Conservation (phyloP, 495 filamentous ascomycete species). For the Cercophora newfieldiana region DNA sequence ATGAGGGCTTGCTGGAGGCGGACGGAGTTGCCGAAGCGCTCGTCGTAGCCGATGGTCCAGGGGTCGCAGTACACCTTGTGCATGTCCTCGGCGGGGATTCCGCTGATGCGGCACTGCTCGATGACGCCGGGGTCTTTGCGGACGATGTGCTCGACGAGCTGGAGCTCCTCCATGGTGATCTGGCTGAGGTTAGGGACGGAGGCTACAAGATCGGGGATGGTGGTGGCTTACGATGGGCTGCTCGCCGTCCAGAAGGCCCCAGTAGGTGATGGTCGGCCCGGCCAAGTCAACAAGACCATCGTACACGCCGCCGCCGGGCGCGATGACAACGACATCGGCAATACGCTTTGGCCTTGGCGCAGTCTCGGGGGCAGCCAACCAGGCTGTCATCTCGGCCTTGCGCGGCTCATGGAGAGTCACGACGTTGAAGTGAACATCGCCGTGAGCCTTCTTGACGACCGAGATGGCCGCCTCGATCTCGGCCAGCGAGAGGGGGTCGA, state of each 20-base stretch:
- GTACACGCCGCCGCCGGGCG: slow-evolving; percentile 73
- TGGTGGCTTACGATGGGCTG: slow-evolving; percentile 69
- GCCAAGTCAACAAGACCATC: slow-evolving; percentile 81
- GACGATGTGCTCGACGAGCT: slow-evolving; percentile 78
- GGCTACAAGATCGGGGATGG: too few relatives aligned
- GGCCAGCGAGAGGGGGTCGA: slow-evolving; percentile 74
- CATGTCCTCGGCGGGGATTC: slow-evolving; percentile 86
- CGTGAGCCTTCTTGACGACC: slow-evolving; percentile 70
- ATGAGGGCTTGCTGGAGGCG: slow-evolving; percentile 91
- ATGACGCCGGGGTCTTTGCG: slow-evolving; percentile 86
- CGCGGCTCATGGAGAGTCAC: slow-evolving; percentile 85
- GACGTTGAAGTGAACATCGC: slow-evolving; percentile 79
- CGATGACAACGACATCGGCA: slow-evolving; percentile 88
- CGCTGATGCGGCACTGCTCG: slow-evolving; percentile 84
- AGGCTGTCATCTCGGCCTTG: slow-evolving; percentile 84
- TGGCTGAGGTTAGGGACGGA: slow-evolving; percentile 26
- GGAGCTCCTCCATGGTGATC: slow-evolving; percentile 95
- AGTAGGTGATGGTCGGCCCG: slow-evolving; percentile 68
- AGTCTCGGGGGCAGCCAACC: slow-evolving; percentile 65
- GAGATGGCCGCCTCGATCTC: slow-evolving; percentile 79
- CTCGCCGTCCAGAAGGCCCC: slow-evolving; percentile 75
- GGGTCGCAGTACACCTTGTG: slow-evolving; percentile 86
- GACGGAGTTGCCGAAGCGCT: slow-evolving; percentile 77
- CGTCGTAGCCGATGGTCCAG: slow-evolving; percentile 96
- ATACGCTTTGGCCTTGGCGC: slow-evolving; percentile 66